Conservation (phyloP, 176 grass and related monocot genomes). For the Aegilops longissima region DNA sequence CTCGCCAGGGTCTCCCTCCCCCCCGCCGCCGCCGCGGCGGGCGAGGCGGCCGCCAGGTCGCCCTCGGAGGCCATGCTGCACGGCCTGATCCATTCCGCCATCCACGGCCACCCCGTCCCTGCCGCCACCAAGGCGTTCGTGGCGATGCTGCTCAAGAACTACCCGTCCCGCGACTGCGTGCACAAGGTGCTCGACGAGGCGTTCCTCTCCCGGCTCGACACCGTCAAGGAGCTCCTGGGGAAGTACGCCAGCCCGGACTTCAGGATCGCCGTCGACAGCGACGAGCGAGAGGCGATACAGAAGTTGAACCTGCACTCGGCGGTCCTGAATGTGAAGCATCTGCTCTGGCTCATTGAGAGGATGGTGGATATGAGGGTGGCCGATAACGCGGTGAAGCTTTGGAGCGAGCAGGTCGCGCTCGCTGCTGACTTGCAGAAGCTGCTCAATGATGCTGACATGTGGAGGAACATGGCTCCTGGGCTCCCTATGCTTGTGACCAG, state of each 20-base stretch:
- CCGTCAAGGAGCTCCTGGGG: slow-evolving; percentile 78
- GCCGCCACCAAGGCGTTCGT: slow-evolving; percentile 84
- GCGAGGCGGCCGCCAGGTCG: not conserved
- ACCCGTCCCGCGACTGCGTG: slow-evolving; percentile 59
- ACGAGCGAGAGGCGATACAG: slow-evolving; percentile 83
- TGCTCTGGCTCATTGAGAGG: slow-evolving; percentile 88
- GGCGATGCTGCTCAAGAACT: slow-evolving; percentile 78
- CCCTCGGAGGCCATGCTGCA: slow-evolving; percentile 66
- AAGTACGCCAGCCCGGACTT: slow-evolving; percentile 88
- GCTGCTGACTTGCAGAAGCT: slow-evolving; percentile 75
- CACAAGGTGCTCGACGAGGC: slow-evolving; percentile 63
- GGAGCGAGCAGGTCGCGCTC: slow-evolving; percentile 70
- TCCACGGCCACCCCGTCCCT: slow-evolving; percentile 54
- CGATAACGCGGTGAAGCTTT: slow-evolving; percentile 52
- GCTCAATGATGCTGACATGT: slow-evolving; percentile 77
- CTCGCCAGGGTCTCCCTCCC: slow-evolving; percentile 38
- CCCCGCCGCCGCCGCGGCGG: not conserved
- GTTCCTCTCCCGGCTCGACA: slow-evolving; percentile 62
- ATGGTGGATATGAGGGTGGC: slow-evolving; percentile 84
- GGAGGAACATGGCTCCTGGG: slow-evolving; percentile 82
- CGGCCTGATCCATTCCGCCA: slow-evolving; percentile 66
- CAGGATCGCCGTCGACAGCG: slow-evolving; percentile 58
- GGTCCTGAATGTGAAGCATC: slow-evolving; percentile 59
- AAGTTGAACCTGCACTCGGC: slow-evolving; percentile 75
- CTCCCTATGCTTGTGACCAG: slow-evolving; percentile 64